Conservation (phyloP, 2,329 filamentous ascomycete genomes). For the Cercospora zeina region DNA sequence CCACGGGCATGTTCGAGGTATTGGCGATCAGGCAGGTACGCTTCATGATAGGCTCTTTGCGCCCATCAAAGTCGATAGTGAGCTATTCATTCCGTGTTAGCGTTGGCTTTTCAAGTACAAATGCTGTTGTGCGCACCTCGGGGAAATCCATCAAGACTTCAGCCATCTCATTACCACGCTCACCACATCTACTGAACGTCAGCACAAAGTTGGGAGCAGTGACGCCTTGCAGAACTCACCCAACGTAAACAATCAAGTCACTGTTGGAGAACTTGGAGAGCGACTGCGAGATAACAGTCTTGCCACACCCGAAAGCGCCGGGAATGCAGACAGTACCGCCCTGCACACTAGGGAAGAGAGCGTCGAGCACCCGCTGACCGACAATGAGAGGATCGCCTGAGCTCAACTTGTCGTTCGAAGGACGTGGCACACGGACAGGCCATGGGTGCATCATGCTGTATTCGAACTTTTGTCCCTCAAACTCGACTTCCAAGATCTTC, state of each 20-base stretch:
- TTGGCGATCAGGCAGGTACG: conserved; percentile 97
- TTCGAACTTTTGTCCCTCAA: conserved; percentile 91
- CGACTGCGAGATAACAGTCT: conserved; percentile 98
- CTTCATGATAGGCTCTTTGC: conserved; percentile 99
- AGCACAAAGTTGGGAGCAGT: background rate
- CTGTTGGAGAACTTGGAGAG: conserved; percentile 99
- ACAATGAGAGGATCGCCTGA: conserved; percentile 91
- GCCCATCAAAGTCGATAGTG: conserved; percentile 88
- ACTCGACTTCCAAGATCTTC: conserved; percentile 93
- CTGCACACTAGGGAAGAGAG: conserved; percentile 93
- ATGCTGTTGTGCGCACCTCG: conserved; percentile 54
- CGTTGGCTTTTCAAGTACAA: background rate
- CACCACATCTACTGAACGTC: conserved; percentile 57
- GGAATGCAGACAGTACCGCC: conserved; percentile 98
- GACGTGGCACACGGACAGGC: conserved; percentile 94
- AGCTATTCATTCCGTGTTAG: conserved; percentile 55
- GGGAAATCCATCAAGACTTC: conserved; percentile 99
- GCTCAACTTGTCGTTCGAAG: conserved; percentile 85
- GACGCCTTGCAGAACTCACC: conserved; percentile 60
- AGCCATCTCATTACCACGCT: conserved; percentile 99
- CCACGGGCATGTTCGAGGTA: conserved; percentile 99
- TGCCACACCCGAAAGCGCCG: conserved; percentile 96
- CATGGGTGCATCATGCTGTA: conserved; percentile 98
- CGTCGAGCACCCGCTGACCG: conserved; percentile 93
- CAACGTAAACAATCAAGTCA: conserved; percentile 98